These are phyloP conservation scores for Dittrichia graveolens DNA, from an alignment of 129 eudicot species.

Conservation along the genomic window DNA sequence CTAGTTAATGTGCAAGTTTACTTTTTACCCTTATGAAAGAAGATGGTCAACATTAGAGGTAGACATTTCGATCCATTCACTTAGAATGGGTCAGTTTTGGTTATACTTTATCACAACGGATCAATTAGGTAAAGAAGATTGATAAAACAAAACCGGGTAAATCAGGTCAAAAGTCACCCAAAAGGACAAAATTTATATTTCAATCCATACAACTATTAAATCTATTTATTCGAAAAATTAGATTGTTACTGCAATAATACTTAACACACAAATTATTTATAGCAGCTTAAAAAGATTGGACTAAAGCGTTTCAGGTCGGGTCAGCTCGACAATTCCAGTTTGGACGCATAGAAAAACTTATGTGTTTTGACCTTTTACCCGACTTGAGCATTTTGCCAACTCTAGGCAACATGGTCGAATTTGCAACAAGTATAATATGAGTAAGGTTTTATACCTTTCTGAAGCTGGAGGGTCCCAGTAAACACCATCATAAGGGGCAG, in stretches of 20 bases:
- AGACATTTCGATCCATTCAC: neutral
- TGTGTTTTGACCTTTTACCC: neutral
- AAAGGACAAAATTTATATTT: neutral
- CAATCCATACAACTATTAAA: neutral
- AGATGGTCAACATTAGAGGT: constrained; percentile 1
- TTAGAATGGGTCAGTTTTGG: neutral
- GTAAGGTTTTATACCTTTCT: constrained; percentile 58
- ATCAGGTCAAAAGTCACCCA: neutral
- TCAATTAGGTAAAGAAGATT: neutral
- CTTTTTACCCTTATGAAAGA: constrained; percentile 2
- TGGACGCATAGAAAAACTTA: neutral
- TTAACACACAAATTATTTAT: neutral
- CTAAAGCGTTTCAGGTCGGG: neutral
- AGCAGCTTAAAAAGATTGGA: neutral
- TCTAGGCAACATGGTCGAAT: constrained; percentile 10
- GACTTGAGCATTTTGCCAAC: neutral
- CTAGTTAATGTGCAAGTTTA: constrained; percentile 1
- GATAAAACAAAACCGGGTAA: neutral
- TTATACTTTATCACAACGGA: neutral
- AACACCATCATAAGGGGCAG: constrained; percentile 94
- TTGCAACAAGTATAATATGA: constrained; percentile 3
- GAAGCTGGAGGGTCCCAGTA: constrained; percentile 97
- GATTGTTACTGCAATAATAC: neutral
- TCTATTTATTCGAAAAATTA: too few species aligned
- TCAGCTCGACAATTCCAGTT: neutral